Evolutionary conservation across 352 stramenopile genomes (phyloP), one percentile per base, ranked within the genome.

Genomic region (Aphanomyces cochlioides): DNA sequence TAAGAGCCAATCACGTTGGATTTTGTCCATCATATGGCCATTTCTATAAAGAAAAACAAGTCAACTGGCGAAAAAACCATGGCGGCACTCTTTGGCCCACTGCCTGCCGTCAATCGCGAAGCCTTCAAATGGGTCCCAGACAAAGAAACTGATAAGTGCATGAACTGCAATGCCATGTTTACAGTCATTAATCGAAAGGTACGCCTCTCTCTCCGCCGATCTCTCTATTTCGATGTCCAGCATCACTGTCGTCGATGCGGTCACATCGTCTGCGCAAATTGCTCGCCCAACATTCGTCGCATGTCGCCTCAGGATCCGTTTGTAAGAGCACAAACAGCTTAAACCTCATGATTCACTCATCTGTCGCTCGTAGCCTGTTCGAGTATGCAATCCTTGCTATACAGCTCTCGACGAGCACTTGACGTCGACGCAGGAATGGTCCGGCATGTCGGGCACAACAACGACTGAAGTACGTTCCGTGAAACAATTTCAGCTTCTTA

Each of bases 301-400:
- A 91, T 94, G 48, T 87, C 84, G 19, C 85, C 81, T 19, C 89
- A 81, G 15, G 86, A 94, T 67, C 86, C 86, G 5, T 92, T 94
- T 66, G 86, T 94, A 80, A 56, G 85, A 78, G 45, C 34, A 41
- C 37, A 12, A 6, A 37, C 39, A 45, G 34, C n/a, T 41, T 21
- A 45, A 17, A 17, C 50, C n/a, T 67, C 12, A 45, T 59, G 38
- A 13, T 28, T 60, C 40, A 70, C 57, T 17, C 43, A 15, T 45
- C 36, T 67, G 17, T 38, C 13, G 5, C 61, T 7, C 60, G 15
- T 63, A 94, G 86, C 86, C 86, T 0, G 92, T 94, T 83, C 78
- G 86, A 36, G 86, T 94, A n/a, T 94, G 86, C 71, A 94, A 94
- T 72, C 81, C 84, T 48, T 94, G 86, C 72, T 94, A 94, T 37